phyloP scores from a whole-genome alignment of 371 early-diverging fungal genomes.

The Circinella minor region DNA sequence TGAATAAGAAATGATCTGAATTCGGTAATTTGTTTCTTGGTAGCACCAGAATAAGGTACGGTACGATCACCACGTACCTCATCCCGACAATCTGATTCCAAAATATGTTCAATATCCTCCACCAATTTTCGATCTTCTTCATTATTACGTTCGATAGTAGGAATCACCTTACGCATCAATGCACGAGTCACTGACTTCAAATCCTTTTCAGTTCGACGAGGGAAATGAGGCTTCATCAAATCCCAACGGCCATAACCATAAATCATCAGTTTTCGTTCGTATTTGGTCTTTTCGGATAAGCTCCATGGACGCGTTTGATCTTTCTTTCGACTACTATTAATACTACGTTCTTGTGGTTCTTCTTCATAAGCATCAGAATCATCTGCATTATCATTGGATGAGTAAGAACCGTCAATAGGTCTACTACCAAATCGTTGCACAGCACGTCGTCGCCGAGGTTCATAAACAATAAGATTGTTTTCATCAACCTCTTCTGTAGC shows the following conservation, averaged over 20 bases:
- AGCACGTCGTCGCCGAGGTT: conserved; percentile 70
- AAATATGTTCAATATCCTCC: conserved; percentile 47
- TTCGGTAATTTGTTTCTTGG: conserved; percentile 64
- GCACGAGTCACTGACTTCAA: conserved; percentile 58
- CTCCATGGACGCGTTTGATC: conserved; percentile 71
- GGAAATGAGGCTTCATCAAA: conserved; percentile 60
- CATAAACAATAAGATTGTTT: conserved; percentile 67
- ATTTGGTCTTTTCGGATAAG: conserved; percentile 73
- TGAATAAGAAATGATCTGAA: conserved; percentile 72
- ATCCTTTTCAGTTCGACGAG: conserved; percentile 63
- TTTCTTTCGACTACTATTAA: conserved; percentile 24
- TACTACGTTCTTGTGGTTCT: conserved; percentile 18
- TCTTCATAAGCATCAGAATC: conserved; percentile 57
- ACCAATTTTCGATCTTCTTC: conserved; percentile 52
- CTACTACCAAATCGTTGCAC: conserved; percentile 61
- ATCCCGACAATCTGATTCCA: conserved; percentile 37
- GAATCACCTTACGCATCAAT: conserved; percentile 42
- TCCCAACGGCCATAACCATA: conserved; percentile 84
- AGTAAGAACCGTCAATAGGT: conserved; percentile 39
- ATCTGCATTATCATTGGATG: conserved; percentile 47
- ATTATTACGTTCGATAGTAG: conserved; percentile 37
- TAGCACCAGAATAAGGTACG: conserved; percentile 67
- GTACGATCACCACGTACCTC: conserved; percentile 40
- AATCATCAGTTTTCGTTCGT: conserved; percentile 85
- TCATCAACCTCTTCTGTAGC: conserved; percentile 58